Percentiles rank a stretch among this genome's conserved stretches.
phyloP scores from a whole-genome alignment of 1,284 basidiomycete species.

The Apiotrichum mycotoxinovorans region DNA sequence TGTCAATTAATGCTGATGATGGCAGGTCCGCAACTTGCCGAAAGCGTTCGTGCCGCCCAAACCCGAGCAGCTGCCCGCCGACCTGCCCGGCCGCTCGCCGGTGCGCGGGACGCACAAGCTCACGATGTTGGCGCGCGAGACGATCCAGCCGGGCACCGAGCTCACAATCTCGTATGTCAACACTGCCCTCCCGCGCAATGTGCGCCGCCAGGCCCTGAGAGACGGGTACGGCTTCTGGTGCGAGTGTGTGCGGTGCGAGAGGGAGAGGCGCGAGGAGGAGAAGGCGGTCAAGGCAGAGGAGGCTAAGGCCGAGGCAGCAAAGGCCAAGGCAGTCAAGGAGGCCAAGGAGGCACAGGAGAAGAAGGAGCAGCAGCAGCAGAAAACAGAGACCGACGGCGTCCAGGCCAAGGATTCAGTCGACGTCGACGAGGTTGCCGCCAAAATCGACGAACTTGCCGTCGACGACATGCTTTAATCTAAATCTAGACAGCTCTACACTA shows the following conservation, averaged over 20 bases:
- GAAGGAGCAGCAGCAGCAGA: not conserved
- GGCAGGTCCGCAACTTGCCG: constrained; percentile 41
- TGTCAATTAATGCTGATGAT: constrained; percentile 1
- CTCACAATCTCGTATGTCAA: constrained; percentile 71
- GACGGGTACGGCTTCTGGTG: constrained; percentile 75
- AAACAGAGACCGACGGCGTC: too few relatives aligned
- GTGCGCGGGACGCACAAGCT: constrained; percentile 40
- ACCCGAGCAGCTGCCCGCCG: constrained; percentile 65
- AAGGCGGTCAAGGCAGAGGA: too few relatives aligned
- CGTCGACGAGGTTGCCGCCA: not conserved
- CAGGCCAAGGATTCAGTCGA: too few relatives aligned
- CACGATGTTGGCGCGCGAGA: constrained; percentile 61
- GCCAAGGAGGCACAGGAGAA: constrained; percentile 47
- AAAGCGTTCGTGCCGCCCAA: constrained; percentile 54
- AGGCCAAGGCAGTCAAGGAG: constrained; percentile 44
- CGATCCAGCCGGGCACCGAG: constrained; percentile 70
- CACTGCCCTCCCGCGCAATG: constrained; percentile 57
- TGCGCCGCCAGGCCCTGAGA: constrained; percentile 60
- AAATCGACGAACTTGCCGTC: constrained; percentile 5
- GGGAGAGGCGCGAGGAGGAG: constrained; percentile 9
- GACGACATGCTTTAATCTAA: constrained; percentile 19
- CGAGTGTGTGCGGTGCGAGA: constrained; percentile 61
- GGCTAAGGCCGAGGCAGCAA: too few relatives aligned
- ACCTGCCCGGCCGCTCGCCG: constrained; percentile 53
- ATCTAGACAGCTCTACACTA: not conserved